A percentile compares a stretch with the other conserved stretches of the same genome.
Evolutionary conservation across 768 basidiomycete species (phyloP).

Genomic region (Phaeolepiota aurea): DNA sequence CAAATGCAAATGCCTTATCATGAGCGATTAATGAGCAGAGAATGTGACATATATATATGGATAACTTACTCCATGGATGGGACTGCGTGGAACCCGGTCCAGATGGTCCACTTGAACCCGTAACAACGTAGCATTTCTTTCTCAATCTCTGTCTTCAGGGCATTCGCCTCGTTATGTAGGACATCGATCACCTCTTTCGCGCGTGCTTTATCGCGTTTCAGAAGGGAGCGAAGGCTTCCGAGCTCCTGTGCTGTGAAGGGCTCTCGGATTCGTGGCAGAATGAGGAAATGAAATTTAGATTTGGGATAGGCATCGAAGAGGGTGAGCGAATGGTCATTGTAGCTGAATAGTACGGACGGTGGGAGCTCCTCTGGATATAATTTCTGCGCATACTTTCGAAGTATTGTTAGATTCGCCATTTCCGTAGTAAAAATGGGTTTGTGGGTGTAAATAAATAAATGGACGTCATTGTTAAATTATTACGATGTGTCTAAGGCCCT

Average conservation of each 20-base stretch:
- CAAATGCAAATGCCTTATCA: constrained; percentile 65
- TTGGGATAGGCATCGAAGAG: constrained; percentile 77
- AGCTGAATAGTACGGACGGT: constrained; percentile 48
- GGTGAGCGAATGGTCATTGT: constrained; percentile 47
- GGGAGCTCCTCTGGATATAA: constrained; percentile 46
- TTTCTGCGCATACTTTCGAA: constrained; percentile 53
- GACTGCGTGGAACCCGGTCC: constrained; percentile 77
- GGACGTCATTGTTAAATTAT: neutral
- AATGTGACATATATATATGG: neutral
- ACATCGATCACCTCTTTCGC: constrained; percentile 46
- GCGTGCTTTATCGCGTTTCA: constrained; percentile 41
- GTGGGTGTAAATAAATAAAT: neutral
- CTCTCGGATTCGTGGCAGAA: constrained; percentile 58
- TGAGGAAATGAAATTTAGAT: constrained; percentile 80
- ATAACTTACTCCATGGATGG: constrained; percentile 77
- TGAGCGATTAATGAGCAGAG: neutral
- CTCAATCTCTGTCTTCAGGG: constrained; percentile 52
- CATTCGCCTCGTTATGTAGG: constrained; percentile 49
- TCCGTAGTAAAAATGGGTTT: neutral
- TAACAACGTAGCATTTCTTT: constrained; percentile 74
- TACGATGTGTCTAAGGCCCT: constrained; percentile 8
- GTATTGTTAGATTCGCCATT: constrained; percentile 43
- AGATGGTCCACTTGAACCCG: constrained; percentile 70
- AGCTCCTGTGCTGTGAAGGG: constrained; percentile 28
- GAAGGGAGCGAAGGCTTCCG: constrained; percentile 44